Evolutionary conservation across 768 basidiomycete genomes (phyloP).

Genomic region (Fistulinella prunicolor): DNA sequence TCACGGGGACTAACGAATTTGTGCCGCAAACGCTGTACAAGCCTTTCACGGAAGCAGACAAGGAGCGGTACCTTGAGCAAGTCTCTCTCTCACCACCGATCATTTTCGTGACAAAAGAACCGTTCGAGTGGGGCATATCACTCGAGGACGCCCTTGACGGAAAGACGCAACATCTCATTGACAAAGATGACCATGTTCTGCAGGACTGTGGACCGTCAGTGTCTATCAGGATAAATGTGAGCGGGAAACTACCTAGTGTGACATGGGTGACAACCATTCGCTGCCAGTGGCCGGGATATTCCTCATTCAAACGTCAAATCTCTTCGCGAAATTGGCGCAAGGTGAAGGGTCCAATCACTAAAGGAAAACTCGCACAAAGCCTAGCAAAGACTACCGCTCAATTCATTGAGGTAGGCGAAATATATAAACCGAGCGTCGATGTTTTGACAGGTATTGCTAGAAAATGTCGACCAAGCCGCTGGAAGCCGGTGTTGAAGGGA

Average conservation of each 20-base stretch:
- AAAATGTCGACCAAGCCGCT: conserved; percentile 46
- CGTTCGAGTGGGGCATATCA: conserved; percentile 57
- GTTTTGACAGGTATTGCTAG: conserved; percentile 32
- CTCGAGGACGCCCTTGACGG: conserved; percentile 58
- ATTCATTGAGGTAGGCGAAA: conserved; percentile 55
- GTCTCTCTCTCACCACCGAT: conserved; percentile 59
- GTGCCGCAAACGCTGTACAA: conserved; percentile 67
- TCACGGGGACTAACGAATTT: conserved; percentile 40
- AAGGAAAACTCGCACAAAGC: conserved; percentile 65
- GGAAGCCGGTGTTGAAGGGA: conserved; percentile 52
- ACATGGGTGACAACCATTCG: not conserved
- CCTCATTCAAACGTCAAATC: conserved; percentile 68
- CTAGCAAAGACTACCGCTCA: conserved; percentile 64
- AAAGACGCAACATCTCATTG: conserved; percentile 48
- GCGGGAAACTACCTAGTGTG: not conserved
- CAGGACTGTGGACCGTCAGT: conserved; percentile 68
- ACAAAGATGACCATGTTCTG: conserved; percentile 59
- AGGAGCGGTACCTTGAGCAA: conserved; percentile 68
- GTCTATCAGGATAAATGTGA: conserved; percentile 67
- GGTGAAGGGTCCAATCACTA: conserved; percentile 69
- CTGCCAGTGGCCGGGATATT: conserved; percentile 73
- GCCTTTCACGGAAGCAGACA: conserved; percentile 68
- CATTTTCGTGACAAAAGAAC: conserved; percentile 52
- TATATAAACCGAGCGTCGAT: not conserved
- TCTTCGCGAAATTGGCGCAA: conserved; percentile 73